These are phyloP conservation scores for Oryza meridionalis DNA, from an alignment of 176 grass and related monocot species.

Conservation along the genomic window DNA sequence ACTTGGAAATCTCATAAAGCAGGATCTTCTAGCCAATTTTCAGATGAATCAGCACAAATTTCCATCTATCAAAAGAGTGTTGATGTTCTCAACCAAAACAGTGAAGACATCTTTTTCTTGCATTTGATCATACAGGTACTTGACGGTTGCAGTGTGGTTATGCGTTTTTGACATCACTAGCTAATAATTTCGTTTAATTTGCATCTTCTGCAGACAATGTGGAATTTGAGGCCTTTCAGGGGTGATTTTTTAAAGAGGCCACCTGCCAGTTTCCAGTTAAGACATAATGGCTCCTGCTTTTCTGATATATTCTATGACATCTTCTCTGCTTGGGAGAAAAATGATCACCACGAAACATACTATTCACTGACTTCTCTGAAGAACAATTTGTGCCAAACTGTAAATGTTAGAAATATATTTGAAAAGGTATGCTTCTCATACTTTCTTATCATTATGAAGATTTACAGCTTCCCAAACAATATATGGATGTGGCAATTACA, in stretches of 20 bases:
- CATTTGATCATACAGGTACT: slow-evolving; percentile 2
- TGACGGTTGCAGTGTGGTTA: background rate
- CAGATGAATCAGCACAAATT: background rate
- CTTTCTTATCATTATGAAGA: background rate
- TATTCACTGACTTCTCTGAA: slow-evolving; percentile 21
- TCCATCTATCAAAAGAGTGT: slow-evolving; percentile 5
- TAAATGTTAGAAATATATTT: background rate
- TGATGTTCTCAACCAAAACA: slow-evolving; percentile 6
- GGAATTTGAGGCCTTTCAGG: slow-evolving; percentile 22
- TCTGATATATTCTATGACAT: slow-evolving; percentile 4
- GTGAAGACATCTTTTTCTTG: slow-evolving; percentile 28
- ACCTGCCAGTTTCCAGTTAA: background rate
- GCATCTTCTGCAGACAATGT: slow-evolving; percentile 6
- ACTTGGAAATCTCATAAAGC: slow-evolving; percentile 18
- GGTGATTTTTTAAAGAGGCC: slow-evolving; percentile 8
- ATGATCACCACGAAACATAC: background rate
- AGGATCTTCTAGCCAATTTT: slow-evolving; percentile 23
- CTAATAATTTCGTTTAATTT: slow-evolving; percentile 10
- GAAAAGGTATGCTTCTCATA: slow-evolving; percentile 24
- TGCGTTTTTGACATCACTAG: background rate
- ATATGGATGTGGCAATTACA: slow-evolving; percentile 11
- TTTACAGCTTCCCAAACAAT: background rate
- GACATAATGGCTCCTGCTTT: background rate
- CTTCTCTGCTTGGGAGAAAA: slow-evolving; percentile 29
- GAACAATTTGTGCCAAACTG: background rate